Evolutionary conservation across 148 eudicot species (phyloP), one percentile per base, ranked within the genome.

Genomic region (Amaranthus cruentus): DNA sequence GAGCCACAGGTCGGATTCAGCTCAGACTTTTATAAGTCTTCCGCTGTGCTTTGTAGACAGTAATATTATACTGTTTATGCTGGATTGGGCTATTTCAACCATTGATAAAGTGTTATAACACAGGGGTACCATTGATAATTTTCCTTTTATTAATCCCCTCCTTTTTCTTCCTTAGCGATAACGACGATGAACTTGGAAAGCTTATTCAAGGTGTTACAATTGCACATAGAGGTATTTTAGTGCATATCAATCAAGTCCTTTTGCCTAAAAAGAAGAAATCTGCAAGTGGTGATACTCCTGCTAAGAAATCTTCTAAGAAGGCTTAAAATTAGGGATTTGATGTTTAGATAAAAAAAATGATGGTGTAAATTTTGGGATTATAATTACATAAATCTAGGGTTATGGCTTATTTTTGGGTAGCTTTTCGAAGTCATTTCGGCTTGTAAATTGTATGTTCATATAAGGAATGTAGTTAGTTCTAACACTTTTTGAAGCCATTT

Each of bases 161-260:
- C 18, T 18, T 18, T 18, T 18, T 18, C 18, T 18, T 18, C 18
- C 18, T 65, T 81, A 38, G 84, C 81, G 0, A 53, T 79, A 6
- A 58, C 8, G 84, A 84, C 18, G 84, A 84, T 8, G 87, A 84
- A 66, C 73, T 84, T 13, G 84, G 75, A 11, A 79, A 82, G 66
- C 44, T 84, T 54, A 78, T 84, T 6, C 70, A 76, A 3, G 87
- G 87, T 8, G 87, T 84, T 13, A 84, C 87, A 28, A 84, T 84
- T 11, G 78, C 87, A 4, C 47, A 56, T 46, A 82, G 84, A 4
- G 84, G 84, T 18, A 82, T 84, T 1, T 72, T 83, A 1, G 82
- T 84, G 3, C 68, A 81, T 58, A 84, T 84, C 10, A 75, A 78
- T 55, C 82, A 84, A 0, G 76, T 84, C 11, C 73, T 84, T 1